Evolutionary conservation across 257 asterid species (phyloP), one percentile per base, ranked within the genome.

Genomic region (Pogostemon cablin): DNA sequence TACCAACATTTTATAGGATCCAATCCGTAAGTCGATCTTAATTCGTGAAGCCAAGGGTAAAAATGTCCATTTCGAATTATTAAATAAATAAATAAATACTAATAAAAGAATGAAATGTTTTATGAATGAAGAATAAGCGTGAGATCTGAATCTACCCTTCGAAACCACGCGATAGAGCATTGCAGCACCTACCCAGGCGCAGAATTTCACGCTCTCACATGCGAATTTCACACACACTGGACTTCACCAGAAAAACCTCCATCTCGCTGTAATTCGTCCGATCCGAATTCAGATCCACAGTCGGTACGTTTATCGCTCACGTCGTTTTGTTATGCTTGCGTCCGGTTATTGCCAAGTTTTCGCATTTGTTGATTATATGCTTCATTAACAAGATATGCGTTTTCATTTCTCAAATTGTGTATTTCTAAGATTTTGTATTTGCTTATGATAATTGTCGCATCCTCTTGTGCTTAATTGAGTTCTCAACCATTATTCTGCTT

Each of bases 61-160:
- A 25, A 25, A 1, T 25, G 32, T 25, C 32, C 32, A 25, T 25
- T 25, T 25, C 0, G 1, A 25, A 25, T 25, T 25, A 0, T 25
- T 25, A 25, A 25, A 25, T 25, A 25, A 25, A 0, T 25, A 25
- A 25, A 25, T 25, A 25, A 25, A 25, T 25, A 25, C 32, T 25
- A 25, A 25, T 25, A 25, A 25, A 25, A 25, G 32, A 25, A 25
- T 25, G 32, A 25, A 0, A 25, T 25, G 32, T 25, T 25, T 25
- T 25, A 25, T 49, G 12, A 9, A 46, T 46, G 9, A 1, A 3
- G 34, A 5, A 12, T 50, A n/a, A 2, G 17, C n/a, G 17, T 77
- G 76, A 78, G 82, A 73, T 78, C 83, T 79, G 66, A 74, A 79
- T 74, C 75, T 75, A 42, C 39, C 43, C 81, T 76, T 68, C 55